Percentiles rank a stretch among this genome's conserved stretches.
Conservation (phyloP, 352 stramenopile species). For the Globisporangium paroecandrum region DNA sequence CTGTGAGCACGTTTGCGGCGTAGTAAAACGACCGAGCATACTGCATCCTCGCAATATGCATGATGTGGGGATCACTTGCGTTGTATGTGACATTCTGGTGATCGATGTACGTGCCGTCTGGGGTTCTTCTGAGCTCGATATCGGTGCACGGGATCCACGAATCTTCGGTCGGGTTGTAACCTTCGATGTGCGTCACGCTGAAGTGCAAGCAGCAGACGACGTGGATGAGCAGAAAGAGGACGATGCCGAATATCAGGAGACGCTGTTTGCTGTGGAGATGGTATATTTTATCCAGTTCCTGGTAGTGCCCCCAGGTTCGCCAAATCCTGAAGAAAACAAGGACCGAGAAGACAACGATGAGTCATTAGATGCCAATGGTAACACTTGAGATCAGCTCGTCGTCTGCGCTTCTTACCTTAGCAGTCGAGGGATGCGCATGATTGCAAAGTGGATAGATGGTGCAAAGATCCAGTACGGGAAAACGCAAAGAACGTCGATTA, state of each 20-base stretch:
- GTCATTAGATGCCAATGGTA: background rate
- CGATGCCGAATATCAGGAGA: slow-evolving; percentile 35
- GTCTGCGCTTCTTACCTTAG: slow-evolving; percentile 18
- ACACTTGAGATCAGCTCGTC: background rate
- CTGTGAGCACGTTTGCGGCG: slow-evolving; percentile 31
- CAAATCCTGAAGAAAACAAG: slow-evolving; percentile 21
- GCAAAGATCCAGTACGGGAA: slow-evolving; percentile 42
- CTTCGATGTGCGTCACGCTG: slow-evolving; percentile 34
- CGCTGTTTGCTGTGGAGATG: slow-evolving; percentile 43
- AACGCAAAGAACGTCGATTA: slow-evolving; percentile 40
- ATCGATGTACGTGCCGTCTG: slow-evolving; percentile 16
- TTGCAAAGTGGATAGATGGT: slow-evolving; percentile 23
- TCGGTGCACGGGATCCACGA: slow-evolving; percentile 34
- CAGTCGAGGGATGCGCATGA: slow-evolving; percentile 37
- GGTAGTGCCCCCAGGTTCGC: slow-evolving; percentile 23
- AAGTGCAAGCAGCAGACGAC: slow-evolving; percentile 44
- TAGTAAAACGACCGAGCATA: slow-evolving; percentile 38
- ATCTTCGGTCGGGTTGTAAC: slow-evolving; percentile 27
- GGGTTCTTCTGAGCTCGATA: slow-evolving; percentile 18
- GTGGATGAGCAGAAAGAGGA: slow-evolving; percentile 54
- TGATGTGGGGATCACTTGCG: slow-evolving; percentile 16
- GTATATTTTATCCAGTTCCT: slow-evolving; percentile 38
- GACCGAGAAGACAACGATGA: background rate
- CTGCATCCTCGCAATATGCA: slow-evolving; percentile 23
- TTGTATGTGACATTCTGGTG: slow-evolving; percentile 21